Evolutionary conservation across 306 rosid genomes (phyloP), one percentile per base, ranked within the genome.

Genomic region (Casuarina glauca): DNA sequence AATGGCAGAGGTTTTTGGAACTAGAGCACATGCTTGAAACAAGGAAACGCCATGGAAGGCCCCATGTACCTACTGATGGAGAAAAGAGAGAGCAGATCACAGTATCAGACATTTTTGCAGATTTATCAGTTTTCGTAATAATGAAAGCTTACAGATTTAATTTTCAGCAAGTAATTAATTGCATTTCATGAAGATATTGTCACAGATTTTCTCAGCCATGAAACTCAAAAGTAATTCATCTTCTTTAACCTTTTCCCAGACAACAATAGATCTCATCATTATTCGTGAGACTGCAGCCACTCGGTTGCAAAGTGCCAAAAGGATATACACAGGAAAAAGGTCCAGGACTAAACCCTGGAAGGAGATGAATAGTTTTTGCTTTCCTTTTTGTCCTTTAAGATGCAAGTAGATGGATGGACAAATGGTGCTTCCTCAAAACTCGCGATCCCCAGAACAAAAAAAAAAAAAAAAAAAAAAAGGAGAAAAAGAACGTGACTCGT

Each of bases 261-360:
- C 80, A 78, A 82, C 87, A 76, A 75, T 81, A 88, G 85, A 83
- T 84, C 80, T 73, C 89, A 90, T 92, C 93, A 90, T 92, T 88
- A 86, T 84, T 89, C 80, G 81, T 70, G 85, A 90, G 91, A 90
- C 89, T 82, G 87, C 85, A 75, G 83, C 79, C 87, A 82, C 88
- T 77, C 88, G 84, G 39, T 50, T 78, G 9, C 36, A 61, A 69
- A 82, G 53, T 69, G 69, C 73, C 16, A 49, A 45, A 78, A 62
- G 55, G 36, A 69, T 74, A 43, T 41, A 41, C 4, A 26, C 6
- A 44, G 9, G 69, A 42, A n/a, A 67, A 42, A 50, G 58, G 32
- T 26, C 32, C 32, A 26, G 69, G 12, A 73, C 49, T 63, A 54
- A 64, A 74, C 60, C 79, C 74, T 79, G 46, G 20, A 81, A 62